Conservation (phyloP, 2,329 filamentous ascomycete genomes). For the Zarea fungicola region DNA sequence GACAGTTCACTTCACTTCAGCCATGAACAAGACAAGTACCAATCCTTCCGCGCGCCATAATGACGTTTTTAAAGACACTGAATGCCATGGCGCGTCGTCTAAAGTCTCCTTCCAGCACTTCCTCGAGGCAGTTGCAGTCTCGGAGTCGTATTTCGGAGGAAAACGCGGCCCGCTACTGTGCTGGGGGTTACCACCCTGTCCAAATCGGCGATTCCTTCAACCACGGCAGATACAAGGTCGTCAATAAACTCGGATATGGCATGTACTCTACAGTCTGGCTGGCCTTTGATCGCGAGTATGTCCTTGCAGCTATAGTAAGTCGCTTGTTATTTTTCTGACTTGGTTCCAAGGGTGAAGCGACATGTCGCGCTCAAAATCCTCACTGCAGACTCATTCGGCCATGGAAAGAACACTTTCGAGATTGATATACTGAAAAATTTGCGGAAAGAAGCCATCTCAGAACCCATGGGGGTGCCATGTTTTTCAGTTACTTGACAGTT, state of each 20-base stretch:
- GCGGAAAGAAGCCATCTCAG: conserved; percentile 2
- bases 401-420: conserved; percentile 16
- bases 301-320: neutral
- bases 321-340: neutral
- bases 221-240: conserved; percentile 17
- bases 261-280: conserved; percentile 23
- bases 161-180: conserved; percentile 16
- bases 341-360: conserved; percentile 2
- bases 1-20: no score
- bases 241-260: conserved; percentile 24
- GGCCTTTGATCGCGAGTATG: conserved; percentile 16
- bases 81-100: no score
- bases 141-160: conserved; percentile 18
- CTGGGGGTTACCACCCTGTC: conserved; percentile 21
- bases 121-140: no score
- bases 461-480: conserved; percentile 11
- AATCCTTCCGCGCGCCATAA: no score
- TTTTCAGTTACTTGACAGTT: conserved; percentile 20
- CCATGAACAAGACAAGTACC: no score
- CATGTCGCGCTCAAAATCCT: conserved; percentile 27
- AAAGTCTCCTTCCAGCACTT: no score
- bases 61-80: no score
- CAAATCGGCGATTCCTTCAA: conserved; percentile 20
- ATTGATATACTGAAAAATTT: conserved; percentile 18
- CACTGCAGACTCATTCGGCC: conserved; percentile 16